Evolutionary conservation across 2,329 filamentous ascomycete genomes (phyloP).

Genomic region (Drechslerella coelobrocha): DNA sequence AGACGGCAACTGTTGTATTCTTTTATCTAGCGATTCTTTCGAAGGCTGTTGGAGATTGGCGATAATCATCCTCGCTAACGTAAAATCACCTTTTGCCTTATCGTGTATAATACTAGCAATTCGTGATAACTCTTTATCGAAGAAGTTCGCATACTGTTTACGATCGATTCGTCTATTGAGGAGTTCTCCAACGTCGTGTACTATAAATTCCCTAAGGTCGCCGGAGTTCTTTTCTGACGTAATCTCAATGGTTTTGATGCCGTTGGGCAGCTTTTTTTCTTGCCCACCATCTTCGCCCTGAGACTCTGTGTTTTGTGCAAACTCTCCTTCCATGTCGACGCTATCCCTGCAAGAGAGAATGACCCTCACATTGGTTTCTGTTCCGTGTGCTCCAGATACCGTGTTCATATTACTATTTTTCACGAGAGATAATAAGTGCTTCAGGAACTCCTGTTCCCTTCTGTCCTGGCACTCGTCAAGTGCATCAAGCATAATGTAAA

Average conservation of each 20-base stretch:
- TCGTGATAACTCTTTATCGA: conserved; percentile 19
- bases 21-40: conserved; percentile 24
- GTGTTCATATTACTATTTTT: not conserved
- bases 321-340: conserved; percentile 13
- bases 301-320: too few relatives aligned
- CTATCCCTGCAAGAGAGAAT: conserved; percentile 31
- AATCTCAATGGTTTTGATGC: conserved; percentile 8
- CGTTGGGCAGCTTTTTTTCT: too few relatives aligned
- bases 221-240: conserved; percentile 20
- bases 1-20: conserved; percentile 20
- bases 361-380: conserved; percentile 10
- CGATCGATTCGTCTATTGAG: conserved; percentile 20
- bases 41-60: conserved; percentile 30
- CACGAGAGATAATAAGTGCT: conserved; percentile 2
- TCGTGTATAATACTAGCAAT: conserved; percentile 24
- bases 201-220: conserved; percentile 18
- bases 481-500: conserved; percentile 35
- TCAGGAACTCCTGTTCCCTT: conserved; percentile 1
- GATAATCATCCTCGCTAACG: conserved; percentile 28
- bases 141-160: conserved; percentile 5
- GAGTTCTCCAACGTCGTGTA: conserved; percentile 25
- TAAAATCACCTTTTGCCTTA: conserved; percentile 40
- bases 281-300: too few relatives aligned
- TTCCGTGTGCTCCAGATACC: too few relatives aligned
- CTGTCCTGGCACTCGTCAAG: conserved; percentile 29